Base-by-base conservation (phyloP, 78 protist genomes). In the Monosiga brevicollis region DNA sequence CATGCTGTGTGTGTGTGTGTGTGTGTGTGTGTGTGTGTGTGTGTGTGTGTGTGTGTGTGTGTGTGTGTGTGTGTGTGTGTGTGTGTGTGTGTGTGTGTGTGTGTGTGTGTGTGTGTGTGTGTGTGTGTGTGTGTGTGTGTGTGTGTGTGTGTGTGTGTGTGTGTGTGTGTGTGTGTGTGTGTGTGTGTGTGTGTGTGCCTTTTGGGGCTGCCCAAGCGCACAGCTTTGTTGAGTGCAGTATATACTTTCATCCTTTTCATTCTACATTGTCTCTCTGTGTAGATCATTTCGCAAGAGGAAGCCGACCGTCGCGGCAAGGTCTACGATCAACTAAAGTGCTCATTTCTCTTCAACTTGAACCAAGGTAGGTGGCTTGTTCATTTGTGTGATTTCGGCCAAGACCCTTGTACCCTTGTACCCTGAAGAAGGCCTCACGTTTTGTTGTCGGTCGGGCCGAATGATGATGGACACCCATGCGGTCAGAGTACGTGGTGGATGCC, bases 241-340 rank as follows among this genome's bases (percentile, higher is more conserved):
- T 49, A 49, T 49, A 20, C 62, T 49, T 6, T 49, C 62, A 15
- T 49, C 62, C 62, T 20, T 49, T 6, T 49, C 6, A 6, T 20
- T 15, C 6, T 15, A 49, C 62, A 49, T 49, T 49, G 62, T 49
- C 29, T 49, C 35, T 32, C 11, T 20, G n/a, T 20, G 73, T 32
- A 77, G 72, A 26, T 77, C n/a, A n/a, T 77, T 35, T 77, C 81
- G n/a, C 81, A 77, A 25, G 72, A n/a, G 24, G 81, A 77, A 34
- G 81, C 81, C n/a, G 81, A 77, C 11, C 81, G 71, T 23, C 81
- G 81, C 24, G 81, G 81, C 15, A n/a, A 34, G 36, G 81, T 77
- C n/a, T 77, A 77, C 39, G 81, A 77, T 39, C 0, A 37, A 23
- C 81, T 35, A 36, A 49, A 37, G 29, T 29, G 38, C 72, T n/a